These are phyloP conservation scores for Tolypocladium amazonense DNA, from an alignment of 2,329 filamentous ascomycete species.

Conservation along the genomic window DNA sequence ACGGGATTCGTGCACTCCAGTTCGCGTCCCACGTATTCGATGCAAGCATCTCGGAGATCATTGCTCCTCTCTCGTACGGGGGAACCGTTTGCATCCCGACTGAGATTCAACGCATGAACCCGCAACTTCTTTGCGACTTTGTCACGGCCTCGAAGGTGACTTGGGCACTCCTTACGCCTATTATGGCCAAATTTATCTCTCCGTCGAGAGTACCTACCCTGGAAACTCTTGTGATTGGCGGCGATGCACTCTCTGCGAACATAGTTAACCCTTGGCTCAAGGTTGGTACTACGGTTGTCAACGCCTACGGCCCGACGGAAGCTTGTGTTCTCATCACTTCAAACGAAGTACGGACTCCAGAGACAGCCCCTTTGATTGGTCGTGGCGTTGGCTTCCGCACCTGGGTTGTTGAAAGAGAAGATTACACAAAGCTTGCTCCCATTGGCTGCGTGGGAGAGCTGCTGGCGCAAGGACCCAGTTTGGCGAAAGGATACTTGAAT, in stretches of 20 bases:
- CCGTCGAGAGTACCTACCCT: neutral
- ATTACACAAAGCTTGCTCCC: neutral
- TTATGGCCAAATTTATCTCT: neutral
- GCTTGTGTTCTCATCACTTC: neutral
- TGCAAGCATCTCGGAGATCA: neutral
- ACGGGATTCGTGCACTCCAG: neutral
- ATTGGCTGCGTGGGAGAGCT: neutral
- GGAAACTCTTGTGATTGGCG: neutral
- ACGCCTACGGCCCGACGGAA: conserved; percentile 2
- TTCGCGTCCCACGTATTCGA: conserved; percentile 2
- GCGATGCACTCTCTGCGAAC: neutral
- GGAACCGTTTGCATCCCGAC: conserved; percentile 1
- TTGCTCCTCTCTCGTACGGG: neutral
- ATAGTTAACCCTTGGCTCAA: neutral
- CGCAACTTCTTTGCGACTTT: neutral
- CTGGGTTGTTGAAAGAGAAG: neutral
- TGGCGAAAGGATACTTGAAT: neutral
- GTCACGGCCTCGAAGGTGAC: neutral
- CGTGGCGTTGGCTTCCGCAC: neutral
- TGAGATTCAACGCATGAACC: conserved; percentile 1
- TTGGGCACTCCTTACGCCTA: neutral
- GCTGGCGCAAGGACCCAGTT: neutral
- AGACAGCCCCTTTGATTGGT: neutral
- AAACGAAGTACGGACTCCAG: neutral
- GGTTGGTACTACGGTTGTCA: neutral